Conservation (phyloP, 1,284 basidiomycete genomes). For the Marasmius tenuissimus region DNA sequence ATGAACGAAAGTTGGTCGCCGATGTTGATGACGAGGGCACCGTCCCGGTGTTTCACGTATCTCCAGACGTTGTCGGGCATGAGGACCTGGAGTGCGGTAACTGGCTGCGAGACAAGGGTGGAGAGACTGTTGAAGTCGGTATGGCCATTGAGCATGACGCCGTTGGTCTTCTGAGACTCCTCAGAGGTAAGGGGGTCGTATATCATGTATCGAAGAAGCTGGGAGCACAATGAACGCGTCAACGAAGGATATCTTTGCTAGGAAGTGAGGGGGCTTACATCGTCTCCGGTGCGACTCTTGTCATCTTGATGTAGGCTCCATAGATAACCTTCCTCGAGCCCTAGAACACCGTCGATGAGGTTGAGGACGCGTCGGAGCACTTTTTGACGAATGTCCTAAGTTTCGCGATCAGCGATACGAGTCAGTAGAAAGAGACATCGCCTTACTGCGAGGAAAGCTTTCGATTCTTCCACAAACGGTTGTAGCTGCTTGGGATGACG, state of each 20-base stretch:
- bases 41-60: slow-evolving; percentile 41
- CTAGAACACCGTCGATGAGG: slow-evolving; percentile 31
- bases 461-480: slow-evolving; percentile 33
- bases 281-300: slow-evolving; percentile 28
- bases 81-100: slow-evolving; percentile 48
- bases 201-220: slow-evolving; percentile 48
- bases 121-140: slow-evolving; percentile 44
- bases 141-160: slow-evolving; percentile 42
- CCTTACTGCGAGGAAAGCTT: slow-evolving; percentile 28
- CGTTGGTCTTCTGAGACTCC: slow-evolving; percentile 35
- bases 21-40: slow-evolving; percentile 43
- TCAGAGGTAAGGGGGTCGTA: slow-evolving; percentile 37
- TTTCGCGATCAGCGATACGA: not conserved
- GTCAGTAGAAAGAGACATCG: not conserved
- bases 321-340: slow-evolving; percentile 31
- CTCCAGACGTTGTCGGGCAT: slow-evolving; percentile 47
- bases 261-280: slow-evolving; percentile 19
- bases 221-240: not conserved
- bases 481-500: slow-evolving; percentile 29
- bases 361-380: slow-evolving; percentile 28
- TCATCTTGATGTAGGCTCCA: slow-evolving; percentile 30
- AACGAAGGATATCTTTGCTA: not conserved
- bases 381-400: slow-evolving; percentile 26
- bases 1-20: slow-evolving; percentile 46
- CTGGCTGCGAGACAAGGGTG: slow-evolving; percentile 41